Base-by-base conservation (phyloP, 495 filamentous ascomycete genomes). In the Peziza echinospora region DNA sequence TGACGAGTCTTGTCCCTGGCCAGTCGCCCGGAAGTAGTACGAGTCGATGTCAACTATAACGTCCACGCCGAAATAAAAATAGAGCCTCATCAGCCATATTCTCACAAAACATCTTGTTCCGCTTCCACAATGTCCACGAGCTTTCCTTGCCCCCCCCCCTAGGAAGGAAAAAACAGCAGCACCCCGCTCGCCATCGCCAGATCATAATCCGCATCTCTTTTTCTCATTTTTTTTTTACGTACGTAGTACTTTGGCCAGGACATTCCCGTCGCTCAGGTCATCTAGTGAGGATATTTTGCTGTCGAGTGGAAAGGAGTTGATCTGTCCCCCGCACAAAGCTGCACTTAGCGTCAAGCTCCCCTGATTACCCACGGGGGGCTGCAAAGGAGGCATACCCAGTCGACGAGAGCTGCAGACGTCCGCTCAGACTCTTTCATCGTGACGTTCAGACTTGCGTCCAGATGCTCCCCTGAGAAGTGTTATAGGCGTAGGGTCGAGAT, bases 301-400 rank as follows among this genome's bases (percentile, higher is more conserved):
- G 30, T 59, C 52, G 30, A 60, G 56, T 26, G 57, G 56, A 47
- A 54, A 60, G 50, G 57, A 46, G 53, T 60, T 60, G 50, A 60
- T 56, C 57, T 60, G 26, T 6, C 44, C 46, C n/a, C 44, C 26
- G 10, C 7, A 21, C 8, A 21, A 21, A 40, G 51, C 48, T 26
- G 39, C 8, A 21, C n/a, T 47, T 30, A 30, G 50, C 45, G 45
- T n/a, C n/a, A n/a, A n/a, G n/a, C n/a, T 53, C 50, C 47, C 49
- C 44, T 30, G 21, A 9, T 37, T 17, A 24, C 26, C 22, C 21
- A 43, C 46, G 21, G 40, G 39, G 19, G 39, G 9, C 39, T 43
- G 24, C 16, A 28, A 25, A 28, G 26, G 45, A 21, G 24, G 21
- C 52, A 43, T 49, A 59, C 56, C 56, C 56, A 59, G 45, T 59